These are phyloP conservation scores for Pelargonium cotyledonis DNA, from an alignment of 441 rosid species.

Conservation along the genomic window DNA sequence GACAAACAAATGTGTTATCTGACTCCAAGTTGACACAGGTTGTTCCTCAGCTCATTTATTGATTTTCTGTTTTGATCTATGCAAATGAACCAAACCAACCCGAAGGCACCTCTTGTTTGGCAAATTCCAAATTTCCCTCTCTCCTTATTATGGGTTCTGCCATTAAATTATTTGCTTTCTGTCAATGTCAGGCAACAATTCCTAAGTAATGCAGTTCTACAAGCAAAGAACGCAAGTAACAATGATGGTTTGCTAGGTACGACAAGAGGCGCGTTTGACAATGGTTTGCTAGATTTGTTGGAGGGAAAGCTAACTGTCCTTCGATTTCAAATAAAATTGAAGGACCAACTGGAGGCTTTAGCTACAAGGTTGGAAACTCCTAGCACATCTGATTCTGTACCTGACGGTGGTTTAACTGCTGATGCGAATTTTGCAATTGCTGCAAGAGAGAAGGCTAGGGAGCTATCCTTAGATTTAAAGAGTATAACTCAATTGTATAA, in stretches of 20 bases:
- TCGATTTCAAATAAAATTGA: constrained; percentile 84
- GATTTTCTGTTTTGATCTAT: constrained; percentile 5
- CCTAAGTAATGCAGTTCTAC: constrained; percentile 88
- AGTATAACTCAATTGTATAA: constrained; percentile 90
- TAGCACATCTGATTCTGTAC: constrained; percentile 46
- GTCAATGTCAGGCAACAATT: constrained; percentile 63
- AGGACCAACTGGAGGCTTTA: constrained; percentile 69
- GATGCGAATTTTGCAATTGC: constrained; percentile 44
- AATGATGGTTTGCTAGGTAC: constrained; percentile 49
- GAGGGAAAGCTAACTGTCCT: constrained; percentile 94
- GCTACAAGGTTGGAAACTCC: constrained; percentile 50
- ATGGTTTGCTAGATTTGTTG: constrained; percentile 86
- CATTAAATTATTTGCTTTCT: constrained; percentile 27
- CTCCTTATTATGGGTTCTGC: neutral
- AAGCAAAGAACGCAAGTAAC: constrained; percentile 85
- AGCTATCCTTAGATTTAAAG: constrained; percentile 80
- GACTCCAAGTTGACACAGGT: neutral
- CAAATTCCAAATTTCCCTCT: constrained; percentile 4
- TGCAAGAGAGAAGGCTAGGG: constrained; percentile 74
- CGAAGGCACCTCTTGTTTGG: neutral
- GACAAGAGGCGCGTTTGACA: constrained; percentile 43
- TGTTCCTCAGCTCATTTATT: neutral
- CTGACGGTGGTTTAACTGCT: constrained; percentile 33
- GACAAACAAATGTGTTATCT: neutral
- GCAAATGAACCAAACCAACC: neutral